Evolutionary conservation across 2,329 filamentous ascomycete species (phyloP), one percentile per base, ranked within the genome.

Genomic region (Ophiostoma ips): DNA sequence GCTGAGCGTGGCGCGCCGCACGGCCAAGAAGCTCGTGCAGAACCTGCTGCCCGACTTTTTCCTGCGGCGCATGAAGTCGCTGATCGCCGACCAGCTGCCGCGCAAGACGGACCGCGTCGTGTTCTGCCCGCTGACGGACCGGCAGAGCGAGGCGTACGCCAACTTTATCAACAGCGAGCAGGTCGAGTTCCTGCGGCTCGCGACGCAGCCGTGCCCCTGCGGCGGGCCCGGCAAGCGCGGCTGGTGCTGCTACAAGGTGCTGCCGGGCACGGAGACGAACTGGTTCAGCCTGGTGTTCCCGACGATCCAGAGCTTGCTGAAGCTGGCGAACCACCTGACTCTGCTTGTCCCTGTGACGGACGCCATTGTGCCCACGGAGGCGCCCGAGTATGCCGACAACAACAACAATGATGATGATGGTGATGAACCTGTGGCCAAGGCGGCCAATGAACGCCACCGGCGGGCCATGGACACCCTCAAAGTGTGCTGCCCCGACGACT

Each of bases 71-170:
- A 92, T 95, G 78, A 98, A 98, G 69, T 81, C 82, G 0, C 70
- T 96, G 15, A 95, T 98, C 53, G 87, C 88, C 1, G 72, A 95
- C 59, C 90, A 98, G 61, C 71, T 98, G 8, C 92, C 92, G 0
- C 94, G 88, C 66, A 98, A 98, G 71, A 89, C 79, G 33, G 92
- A 98, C 62, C 80, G 83, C 50, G 89, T 96, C 1, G 87, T 96
- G 5, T 98, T 98, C 61, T 98, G 92, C 58, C 88, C 88, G 1
- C 72, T 98, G 18, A 95, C 89, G 0, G 76, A 83, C 5, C 76
- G 81, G 0, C 92, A 98, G 64, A 75, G 77, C 12, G 75, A 82
- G 31, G 90, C 89, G 0, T 98, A 98, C 62, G 76, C 87, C 57
- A 84, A 81, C 35, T 84, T 92, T 50, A 68, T 95, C n/a, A 74